Evolutionary conservation across 1,284 basidiomycete genomes (phyloP), one percentile per base, ranked within the genome.

Genomic region (Pseudozyma hubeiensis): DNA sequence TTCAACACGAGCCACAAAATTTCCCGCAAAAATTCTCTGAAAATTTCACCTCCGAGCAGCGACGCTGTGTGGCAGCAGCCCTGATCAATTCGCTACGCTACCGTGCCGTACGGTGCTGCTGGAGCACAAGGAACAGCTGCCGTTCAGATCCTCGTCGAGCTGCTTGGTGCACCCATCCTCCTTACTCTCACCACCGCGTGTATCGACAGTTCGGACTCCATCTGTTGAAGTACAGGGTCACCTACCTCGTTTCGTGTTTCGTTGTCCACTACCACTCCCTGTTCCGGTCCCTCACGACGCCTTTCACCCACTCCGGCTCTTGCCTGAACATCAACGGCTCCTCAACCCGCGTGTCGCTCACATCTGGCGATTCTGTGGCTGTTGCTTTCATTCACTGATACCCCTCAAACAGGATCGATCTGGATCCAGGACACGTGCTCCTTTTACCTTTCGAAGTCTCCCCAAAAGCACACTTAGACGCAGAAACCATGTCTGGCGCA

Each of bases 201-300:
- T 34, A 67, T 53, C 46, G 58, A 67, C 64, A 52, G 51, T 53
- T 35, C 17, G 10, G 39, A 47, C 41, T 57, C 46, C 10, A 40
- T 41, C 47, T 24, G 6, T 41, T 43, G 35, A 34, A 54, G 50
- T 24, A 54, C 29, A 40, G 39, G 29, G 31, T 39, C 37, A 19
- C 17, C 34, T 7, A 19, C 45, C 45, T 45, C 8, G 58, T 44
- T 37, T 46, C 37, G 35, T 33, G 44, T 8, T n/a, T 50, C 19
- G 19, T 50, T 56, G 13, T 60, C 53, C 34, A 66, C 64, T 53
- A 66, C 64, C 64, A 66, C 64, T 66, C 58, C 41, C 52, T 53
- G 53, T 37, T 53, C 40, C 64, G 57, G 53, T 54, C 29, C 51
- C 29, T 37, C 40, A 24, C 24, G 10, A 17, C 29, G 39, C 41